Base-by-base conservation (phyloP, 1,139 yeast species). In the Suzukiozyma palmioleophila region DNA sequence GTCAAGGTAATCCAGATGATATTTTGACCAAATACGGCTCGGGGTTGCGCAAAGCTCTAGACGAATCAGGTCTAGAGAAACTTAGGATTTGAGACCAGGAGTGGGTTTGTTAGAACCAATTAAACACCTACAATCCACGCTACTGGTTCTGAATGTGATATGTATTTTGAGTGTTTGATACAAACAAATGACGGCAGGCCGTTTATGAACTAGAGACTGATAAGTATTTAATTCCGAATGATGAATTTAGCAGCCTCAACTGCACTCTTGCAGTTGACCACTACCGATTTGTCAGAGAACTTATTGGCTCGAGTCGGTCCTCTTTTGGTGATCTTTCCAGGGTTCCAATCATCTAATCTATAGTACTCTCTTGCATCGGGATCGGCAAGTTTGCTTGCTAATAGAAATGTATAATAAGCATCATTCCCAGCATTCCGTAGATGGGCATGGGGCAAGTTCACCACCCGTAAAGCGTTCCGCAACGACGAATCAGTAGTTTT, bases 401-500 rank as follows among this genome's bases (percentile, higher is more conserved):
- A 60, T 24, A 75, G 45, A 36, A 84, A 56, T 0, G 94, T 84
- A 49, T 75, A 82, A 52, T 81, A 81, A 2, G 94, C 81, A 56
- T 86, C 95, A 53, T 86, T 86, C n/a, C 85, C 90, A 2, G 90
- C 95, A 53, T 86, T 86, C 54, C 85, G 95, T 36, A 84, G 60
- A 45, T 69, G 75, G 1, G 82, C 71, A 53, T 79, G 78, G 0
- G 89, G 87, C 6, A 86, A 68, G 7, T 70, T 64, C 22, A 81
- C 64, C 38, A 67, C 59, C 35, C 72, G 63, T 16, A 84, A 62
- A 2, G 80, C 67, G 36, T 69, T 76, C 7, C 75, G 72, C 38
- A 85, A 60, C 12, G 76, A 71, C 9, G 73, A 59, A 0, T 73
- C 72, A 35, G 69, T 62, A 10, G 73, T 61, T 7, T 65, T 51